These are phyloP conservation scores for Acorus gramineus DNA, from an alignment of 106 monocot species.

Conservation along the genomic window DNA sequence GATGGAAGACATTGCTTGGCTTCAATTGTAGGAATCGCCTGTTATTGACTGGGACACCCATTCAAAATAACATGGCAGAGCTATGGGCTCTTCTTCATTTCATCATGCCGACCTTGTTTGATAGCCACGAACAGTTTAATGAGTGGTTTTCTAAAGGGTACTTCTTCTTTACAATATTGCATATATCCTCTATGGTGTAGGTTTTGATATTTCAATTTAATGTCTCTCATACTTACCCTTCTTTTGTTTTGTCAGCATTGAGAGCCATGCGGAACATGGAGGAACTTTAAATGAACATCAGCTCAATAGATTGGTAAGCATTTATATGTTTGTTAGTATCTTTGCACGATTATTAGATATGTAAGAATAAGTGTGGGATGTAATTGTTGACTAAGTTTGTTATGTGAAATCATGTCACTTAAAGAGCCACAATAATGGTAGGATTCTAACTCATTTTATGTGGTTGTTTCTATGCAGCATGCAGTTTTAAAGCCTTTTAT, in stretches of 20 bases:
- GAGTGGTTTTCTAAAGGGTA: slow-evolving; percentile 99
- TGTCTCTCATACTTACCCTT: neutral
- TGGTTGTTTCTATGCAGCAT: slow-evolving; percentile 48
- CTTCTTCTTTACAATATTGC: neutral
- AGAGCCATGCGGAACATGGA: slow-evolving; percentile 98
- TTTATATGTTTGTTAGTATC: neutral
- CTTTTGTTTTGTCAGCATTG: slow-evolving; percentile 44
- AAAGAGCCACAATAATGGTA: too few species aligned
- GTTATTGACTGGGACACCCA: slow-evolving; percentile 95
- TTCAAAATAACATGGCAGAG: slow-evolving; percentile 99
- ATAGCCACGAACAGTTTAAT: slow-evolving; percentile 96
- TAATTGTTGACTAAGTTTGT: neutral
- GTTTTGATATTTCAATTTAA: slow-evolving; percentile 1
- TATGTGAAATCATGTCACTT: neutral
- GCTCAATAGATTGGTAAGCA: slow-evolving; percentile 80
- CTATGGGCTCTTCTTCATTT: slow-evolving; percentile 99
- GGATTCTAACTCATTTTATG: too few species aligned
- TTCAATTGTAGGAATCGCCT: slow-evolving; percentile 97
- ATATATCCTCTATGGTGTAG: slow-evolving; percentile 1
- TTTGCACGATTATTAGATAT: neutral
- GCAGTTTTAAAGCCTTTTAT: slow-evolving; percentile 93
- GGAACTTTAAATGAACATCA: slow-evolving; percentile 98
- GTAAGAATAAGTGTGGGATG: neutral
- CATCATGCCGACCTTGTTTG: slow-evolving; percentile 98
- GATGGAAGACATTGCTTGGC: slow-evolving; percentile 92